phyloP scores from a whole-genome alignment of 768 basidiomycete genomes.

The Trametes elegans region DNA sequence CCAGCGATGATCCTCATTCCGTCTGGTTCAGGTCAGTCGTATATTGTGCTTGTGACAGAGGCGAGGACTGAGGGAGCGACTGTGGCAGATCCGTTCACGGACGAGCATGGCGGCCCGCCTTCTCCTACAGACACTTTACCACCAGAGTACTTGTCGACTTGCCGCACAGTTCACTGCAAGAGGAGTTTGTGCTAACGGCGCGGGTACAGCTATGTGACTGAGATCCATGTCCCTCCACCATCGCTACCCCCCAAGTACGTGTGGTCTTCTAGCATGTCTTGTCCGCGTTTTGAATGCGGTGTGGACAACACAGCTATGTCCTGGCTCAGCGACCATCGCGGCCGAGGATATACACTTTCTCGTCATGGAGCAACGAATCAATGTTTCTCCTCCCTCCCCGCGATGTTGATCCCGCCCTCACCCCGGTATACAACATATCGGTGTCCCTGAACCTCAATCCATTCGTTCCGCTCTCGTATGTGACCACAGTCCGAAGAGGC shows the following conservation, averaged over 20 bases:
- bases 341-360: slow-evolving; percentile 42
- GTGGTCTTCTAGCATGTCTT: no score
- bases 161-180: background rate
- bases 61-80: no score
- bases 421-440: slow-evolving; percentile 42
- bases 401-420: slow-evolving; percentile 22
- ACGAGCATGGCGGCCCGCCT: slow-evolving; percentile 1
- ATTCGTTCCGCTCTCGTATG: slow-evolving; percentile 43
- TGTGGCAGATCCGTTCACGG: slow-evolving; percentile 15
- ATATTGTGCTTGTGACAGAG: background rate
- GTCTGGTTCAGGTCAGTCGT: background rate
- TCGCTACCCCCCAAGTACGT: slow-evolving; percentile 14
- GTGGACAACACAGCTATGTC: slow-evolving; percentile 16
- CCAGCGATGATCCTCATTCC: background rate
- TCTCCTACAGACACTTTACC: slow-evolving; percentile 13
- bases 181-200: background rate
- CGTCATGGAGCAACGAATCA: slow-evolving; percentile 33
- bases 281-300: no score
- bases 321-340: slow-evolving; percentile 23
- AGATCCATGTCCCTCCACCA: background rate
- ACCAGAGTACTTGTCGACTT: slow-evolving; percentile 6
- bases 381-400: slow-evolving; percentile 40
- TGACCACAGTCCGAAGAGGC: slow-evolving; percentile 37
- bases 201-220: slow-evolving; percentile 1
- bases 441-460: slow-evolving; percentile 45